Percentiles rank a stretch among this genome's conserved stretches.
Evolutionary conservation across 345 rosid genomes (phyloP).

Genomic region (Lumnitzera racemosa): DNA sequence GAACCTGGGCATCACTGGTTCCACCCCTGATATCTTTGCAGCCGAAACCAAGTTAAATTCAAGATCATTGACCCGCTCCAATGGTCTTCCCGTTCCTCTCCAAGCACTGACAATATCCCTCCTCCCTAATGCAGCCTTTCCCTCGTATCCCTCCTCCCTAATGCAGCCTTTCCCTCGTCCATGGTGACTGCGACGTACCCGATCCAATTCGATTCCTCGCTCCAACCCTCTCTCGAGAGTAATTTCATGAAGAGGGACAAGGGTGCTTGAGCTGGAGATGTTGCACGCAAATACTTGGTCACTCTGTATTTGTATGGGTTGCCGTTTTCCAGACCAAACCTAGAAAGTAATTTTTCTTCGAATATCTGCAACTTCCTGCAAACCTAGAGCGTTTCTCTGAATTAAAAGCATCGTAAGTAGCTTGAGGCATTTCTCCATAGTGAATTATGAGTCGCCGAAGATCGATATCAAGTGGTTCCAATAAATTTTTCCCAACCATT

Average conservation of each 20-base stretch:
- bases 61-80: slow-evolving; percentile 72
- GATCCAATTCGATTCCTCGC: slow-evolving; percentile 77
- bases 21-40: slow-evolving; percentile 32
- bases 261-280: slow-evolving; percentile 49
- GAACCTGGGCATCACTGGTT: slow-evolving; percentile 33
- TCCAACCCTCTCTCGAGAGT: slow-evolving; percentile 71
- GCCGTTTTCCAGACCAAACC: slow-evolving; percentile 44
- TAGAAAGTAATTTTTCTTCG: slow-evolving; percentile 47
- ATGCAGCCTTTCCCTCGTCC: slow-evolving; percentile 44
- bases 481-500: slow-evolving; percentile 43
- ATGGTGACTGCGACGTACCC: slow-evolving; percentile 81
- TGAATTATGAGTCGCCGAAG: slow-evolving; percentile 63
- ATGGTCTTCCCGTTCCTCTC: slow-evolving; percentile 67
- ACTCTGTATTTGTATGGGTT: slow-evolving; percentile 56
- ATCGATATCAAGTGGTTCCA: slow-evolving; percentile 65
- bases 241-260: slow-evolving; percentile 55
- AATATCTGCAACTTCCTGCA: slow-evolving; percentile 57
- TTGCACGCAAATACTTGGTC: slow-evolving; percentile 65
- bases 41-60: slow-evolving; percentile 47
- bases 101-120: slow-evolving; percentile 79
- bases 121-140: slow-evolving; percentile 51
- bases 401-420: slow-evolving; percentile 65
- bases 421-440: slow-evolving; percentile 85
- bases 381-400: slow-evolving; percentile 42
- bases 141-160: slow-evolving; percentile 82